phyloP scores from a whole-genome alignment of 163 green algal species.

The Trebouxia gelatinosa region DNA sequence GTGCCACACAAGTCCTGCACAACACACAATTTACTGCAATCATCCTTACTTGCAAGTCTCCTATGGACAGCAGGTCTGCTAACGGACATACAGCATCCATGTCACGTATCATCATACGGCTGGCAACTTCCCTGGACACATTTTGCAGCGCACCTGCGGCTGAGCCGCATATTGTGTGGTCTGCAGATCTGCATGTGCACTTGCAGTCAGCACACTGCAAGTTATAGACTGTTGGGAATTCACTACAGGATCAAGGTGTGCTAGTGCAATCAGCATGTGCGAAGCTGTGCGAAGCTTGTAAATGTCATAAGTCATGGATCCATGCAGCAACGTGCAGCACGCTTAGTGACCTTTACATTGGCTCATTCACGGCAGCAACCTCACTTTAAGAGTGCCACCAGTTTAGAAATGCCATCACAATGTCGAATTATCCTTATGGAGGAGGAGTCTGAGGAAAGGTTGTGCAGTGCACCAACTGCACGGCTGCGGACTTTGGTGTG shows the following conservation, averaged over 20 bases:
- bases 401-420: conserved; percentile 53
- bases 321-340: too few species aligned
- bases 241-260: neutral
- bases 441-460: conserved; percentile 64
- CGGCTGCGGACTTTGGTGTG: conserved; percentile 54
- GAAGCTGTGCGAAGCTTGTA: neutral
- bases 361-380: neutral
- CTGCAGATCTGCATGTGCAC: conserved; percentile 7
- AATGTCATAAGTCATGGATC: neutral
- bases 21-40: conserved; percentile 26
- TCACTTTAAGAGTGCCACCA: conserved; percentile 58
- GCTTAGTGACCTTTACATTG: too few species aligned
- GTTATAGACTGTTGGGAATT: neutral
- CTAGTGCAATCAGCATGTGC: neutral
- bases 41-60: conserved; percentile 43
- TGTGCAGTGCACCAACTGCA: conserved; percentile 74
- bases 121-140: conserved; percentile 68
- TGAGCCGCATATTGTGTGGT: conserved; percentile 37
- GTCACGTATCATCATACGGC: conserved; percentile 58
- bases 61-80: conserved; percentile 48
- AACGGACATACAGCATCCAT: conserved; percentile 52
- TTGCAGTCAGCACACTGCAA: neutral
- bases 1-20: too few species aligned
- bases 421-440: conserved; percentile 53
- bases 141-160: conserved; percentile 77